Evolutionary conservation across 768 basidiomycete genomes (phyloP).

Genomic region (Suillus decipiens): DNA sequence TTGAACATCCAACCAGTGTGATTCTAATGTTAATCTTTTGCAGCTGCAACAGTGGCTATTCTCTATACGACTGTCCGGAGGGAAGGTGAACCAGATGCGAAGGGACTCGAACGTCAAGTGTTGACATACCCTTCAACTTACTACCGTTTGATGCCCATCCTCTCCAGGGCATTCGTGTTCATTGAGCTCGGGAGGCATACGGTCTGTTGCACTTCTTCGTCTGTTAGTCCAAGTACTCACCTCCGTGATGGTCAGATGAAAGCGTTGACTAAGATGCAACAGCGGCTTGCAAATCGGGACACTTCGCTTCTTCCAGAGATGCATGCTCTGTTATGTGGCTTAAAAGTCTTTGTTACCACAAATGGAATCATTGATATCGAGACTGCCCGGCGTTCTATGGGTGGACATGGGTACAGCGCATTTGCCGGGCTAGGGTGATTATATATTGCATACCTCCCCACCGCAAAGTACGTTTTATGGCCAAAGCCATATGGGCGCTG

Average conservation of each 20-base stretch:
- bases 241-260: slow-evolving; percentile 36
- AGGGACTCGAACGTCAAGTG: slow-evolving; percentile 64
- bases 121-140: slow-evolving; percentile 75
- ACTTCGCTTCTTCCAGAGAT: slow-evolving; percentile 67
- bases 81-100: slow-evolving; percentile 55
- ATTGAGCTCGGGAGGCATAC: slow-evolving; percentile 61
- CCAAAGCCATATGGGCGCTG: slow-evolving; percentile 18
- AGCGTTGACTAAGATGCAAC: slow-evolving; percentile 51
- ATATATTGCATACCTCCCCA: slow-evolving; percentile 66
- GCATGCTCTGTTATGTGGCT: slow-evolving; percentile 68
- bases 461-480: slow-evolving; percentile 56
- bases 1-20: neutral
- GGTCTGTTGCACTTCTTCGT: slow-evolving; percentile 37
- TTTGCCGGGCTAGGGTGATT: slow-evolving; percentile 66
- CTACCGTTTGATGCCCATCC: slow-evolving; percentile 68
- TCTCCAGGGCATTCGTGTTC: slow-evolving; percentile 71
- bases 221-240: neutral
- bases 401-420: slow-evolving; percentile 75
- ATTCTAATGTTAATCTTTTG: neutral
- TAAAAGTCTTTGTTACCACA: slow-evolving; percentile 62
- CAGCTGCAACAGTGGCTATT: slow-evolving; percentile 63
- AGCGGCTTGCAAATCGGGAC: slow-evolving; percentile 55
- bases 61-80: slow-evolving; percentile 74
- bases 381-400: slow-evolving; percentile 67
- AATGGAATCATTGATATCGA: slow-evolving; percentile 60